Conservation (phyloP, 306 rosid genomes). For the Aeschynomene evenia region DNA sequence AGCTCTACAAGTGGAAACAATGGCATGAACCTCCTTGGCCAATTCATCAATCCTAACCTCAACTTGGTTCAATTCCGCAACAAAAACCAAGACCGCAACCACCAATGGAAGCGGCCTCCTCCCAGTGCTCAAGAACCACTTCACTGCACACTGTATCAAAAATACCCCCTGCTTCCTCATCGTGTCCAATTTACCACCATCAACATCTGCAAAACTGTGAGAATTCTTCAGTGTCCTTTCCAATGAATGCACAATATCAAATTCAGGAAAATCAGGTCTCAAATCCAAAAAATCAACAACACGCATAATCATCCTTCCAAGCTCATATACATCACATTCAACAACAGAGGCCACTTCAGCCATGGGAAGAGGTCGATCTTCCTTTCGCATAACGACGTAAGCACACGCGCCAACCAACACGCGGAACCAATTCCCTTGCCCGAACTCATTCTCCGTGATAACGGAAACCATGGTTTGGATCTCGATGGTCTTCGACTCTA, state of each 20-base stretch:
- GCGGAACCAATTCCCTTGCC: constrained; percentile 64
- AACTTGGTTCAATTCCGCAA: constrained; percentile 60
- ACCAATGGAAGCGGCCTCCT: constrained; percentile 69
- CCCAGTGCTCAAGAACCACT: constrained; percentile 81
- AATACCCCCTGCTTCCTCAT: constrained; percentile 66
- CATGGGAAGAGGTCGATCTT: constrained; percentile 49
- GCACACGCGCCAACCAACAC: constrained; percentile 69
- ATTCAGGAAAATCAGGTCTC: constrained; percentile 48
- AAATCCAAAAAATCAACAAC: constrained; percentile 53
- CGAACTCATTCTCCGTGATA: constrained; percentile 66
- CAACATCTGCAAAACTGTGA: constrained; percentile 22
- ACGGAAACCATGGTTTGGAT: constrained; percentile 45
- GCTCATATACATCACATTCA: constrained; percentile 53
- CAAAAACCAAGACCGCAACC: constrained; percentile 67
- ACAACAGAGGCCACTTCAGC: constrained; percentile 50
- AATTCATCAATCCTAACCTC: constrained; percentile 46
- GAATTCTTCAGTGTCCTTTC: constrained; percentile 51
- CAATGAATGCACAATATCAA: constrained; percentile 54
- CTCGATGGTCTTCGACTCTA: constrained; percentile 34
- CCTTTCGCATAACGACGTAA: constrained; percentile 62
- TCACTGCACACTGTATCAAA: constrained; percentile 64
- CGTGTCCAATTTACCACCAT: constrained; percentile 29
- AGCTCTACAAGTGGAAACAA: constrained; percentile 51
- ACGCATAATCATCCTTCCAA: constrained; percentile 63
- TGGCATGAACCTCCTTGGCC: constrained; percentile 59